Base-by-base conservation (phyloP, 2,329 filamentous ascomycete genomes). In the Aspergillus chevalieri region DNA sequence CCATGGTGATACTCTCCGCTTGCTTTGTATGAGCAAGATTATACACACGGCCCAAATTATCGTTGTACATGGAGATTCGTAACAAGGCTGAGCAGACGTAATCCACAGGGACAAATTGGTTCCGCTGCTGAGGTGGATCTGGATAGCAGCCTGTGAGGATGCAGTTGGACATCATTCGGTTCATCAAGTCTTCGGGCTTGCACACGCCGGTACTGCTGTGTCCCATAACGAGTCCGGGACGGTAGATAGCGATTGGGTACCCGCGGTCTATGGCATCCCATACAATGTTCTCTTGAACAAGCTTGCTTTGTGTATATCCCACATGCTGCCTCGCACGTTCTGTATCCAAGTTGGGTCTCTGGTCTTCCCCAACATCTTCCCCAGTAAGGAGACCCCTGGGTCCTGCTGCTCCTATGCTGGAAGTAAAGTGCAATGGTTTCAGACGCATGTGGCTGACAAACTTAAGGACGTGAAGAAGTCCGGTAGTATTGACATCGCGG, bases 241-340 rank as follows among this genome's bases (percentile, higher is more conserved):
- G 50, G 44, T 60, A 54, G 17, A 62, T 54, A 4, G 49, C 39
- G 24, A 57, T 43, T 1, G 57, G 58, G 8, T 57, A 48, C 6
- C 58, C 56, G 9, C 53, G 55, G 1, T 30, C 26, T 6, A 54
- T 54, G 1, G 55, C 56, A 12, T 56, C 49, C 53, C 52, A 55
- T 4, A 49, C 44, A 6, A 62, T 51, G 5, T 38, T 49, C 33
- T 62, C 60, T 0, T 51, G 56, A 8, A 61, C 60, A 17, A 48
- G 50, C 24, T 62, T 54, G 48, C 57, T 62, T 5, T 49, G 50
- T 0, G 53, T 44, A 21, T 62, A 62, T 10, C 60, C 57, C 2
- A 49, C 48, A 14, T 49, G 46, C 7, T 54, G 34, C 9, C 43
- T n/a, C 12, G 52, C 19, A 12, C 45, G 39, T 1, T 48, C 28